These are phyloP conservation scores for Sporobolomyces pararoseus DNA, from an alignment of 768 basidiomycete genomes.

Conservation along the genomic window DNA sequence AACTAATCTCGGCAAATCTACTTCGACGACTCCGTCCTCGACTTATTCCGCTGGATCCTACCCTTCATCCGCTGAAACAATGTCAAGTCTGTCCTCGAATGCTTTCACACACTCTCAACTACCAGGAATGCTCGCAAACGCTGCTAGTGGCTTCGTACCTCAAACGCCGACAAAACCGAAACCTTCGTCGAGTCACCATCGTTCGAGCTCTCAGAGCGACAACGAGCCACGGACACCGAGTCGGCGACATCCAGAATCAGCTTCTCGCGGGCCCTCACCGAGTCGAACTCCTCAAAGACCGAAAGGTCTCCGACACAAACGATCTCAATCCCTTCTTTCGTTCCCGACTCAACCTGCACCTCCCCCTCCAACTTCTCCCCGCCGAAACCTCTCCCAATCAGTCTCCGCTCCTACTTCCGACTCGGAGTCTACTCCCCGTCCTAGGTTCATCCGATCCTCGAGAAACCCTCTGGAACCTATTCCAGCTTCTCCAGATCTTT, in stretches of 20 bases:
- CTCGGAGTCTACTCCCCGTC: constrained; percentile 4
- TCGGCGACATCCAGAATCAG: neutral
- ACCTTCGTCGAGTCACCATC: neutral
- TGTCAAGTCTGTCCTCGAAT: constrained; percentile 4
- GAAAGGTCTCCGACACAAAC: constrained; percentile 3
- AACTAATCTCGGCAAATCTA: constrained; percentile 45
- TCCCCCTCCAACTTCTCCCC: neutral
- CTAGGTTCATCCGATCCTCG: neutral
- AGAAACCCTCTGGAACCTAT: constrained; percentile 7
- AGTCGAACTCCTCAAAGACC: constrained; percentile 19
- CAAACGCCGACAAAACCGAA: constrained; percentile 28
- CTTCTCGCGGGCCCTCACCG: constrained; percentile 17
- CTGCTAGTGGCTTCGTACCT: constrained; percentile 31
- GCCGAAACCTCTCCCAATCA: neutral
- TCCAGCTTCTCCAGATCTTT: constrained; percentile 4
- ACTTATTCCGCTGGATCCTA: neutral
- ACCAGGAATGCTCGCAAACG: constrained; percentile 20
- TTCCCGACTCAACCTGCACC: constrained; percentile 6
- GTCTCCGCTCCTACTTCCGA: neutral
- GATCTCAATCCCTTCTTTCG: constrained; percentile 18
- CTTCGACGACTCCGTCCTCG: neutral
- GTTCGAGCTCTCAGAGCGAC: neutral
- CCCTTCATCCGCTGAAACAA: constrained; percentile 5
- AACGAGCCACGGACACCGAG: too few relatives aligned
- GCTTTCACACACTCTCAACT: neutral